These are phyloP conservation scores for Podaxis carcinomalis DNA, from an alignment of 768 basidiomycete genomes.

Conservation along the genomic window DNA sequence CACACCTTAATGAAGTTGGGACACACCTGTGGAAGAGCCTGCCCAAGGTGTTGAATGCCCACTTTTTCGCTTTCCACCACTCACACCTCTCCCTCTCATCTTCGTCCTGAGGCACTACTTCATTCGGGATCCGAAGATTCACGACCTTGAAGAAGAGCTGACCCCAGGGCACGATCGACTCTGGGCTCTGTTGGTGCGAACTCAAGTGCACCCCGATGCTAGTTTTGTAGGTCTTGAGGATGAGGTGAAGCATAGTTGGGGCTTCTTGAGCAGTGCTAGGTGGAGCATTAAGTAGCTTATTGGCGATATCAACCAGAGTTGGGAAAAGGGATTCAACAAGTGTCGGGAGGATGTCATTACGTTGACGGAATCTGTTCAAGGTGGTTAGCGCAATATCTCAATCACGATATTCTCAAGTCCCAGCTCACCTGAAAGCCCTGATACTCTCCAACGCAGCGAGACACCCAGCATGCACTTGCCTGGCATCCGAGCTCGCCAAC, in stretches of 20 bases:
- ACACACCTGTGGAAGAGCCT: slow-evolving; percentile 69
- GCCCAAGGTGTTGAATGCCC: slow-evolving; percentile 82
- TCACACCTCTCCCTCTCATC: slow-evolving; percentile 75
- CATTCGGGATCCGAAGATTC: slow-evolving; percentile 62
- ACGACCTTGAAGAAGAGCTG: slow-evolving; percentile 76
- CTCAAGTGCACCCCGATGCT: slow-evolving; percentile 74
- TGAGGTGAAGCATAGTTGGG: slow-evolving; percentile 79
- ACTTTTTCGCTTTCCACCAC: slow-evolving; percentile 94
- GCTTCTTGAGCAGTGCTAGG: slow-evolving; percentile 67
- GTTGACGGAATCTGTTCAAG: slow-evolving; percentile 59
- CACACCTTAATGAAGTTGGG: neutral
- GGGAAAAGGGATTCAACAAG: slow-evolving; percentile 69
- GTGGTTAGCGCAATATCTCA: neutral
- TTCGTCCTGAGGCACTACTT: slow-evolving; percentile 63
- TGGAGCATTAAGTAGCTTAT: slow-evolving; percentile 60
- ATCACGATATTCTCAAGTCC: no score
- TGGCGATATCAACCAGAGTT: slow-evolving; percentile 69
- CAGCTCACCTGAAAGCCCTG: slow-evolving; percentile 64
- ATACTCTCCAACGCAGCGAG: slow-evolving; percentile 75
- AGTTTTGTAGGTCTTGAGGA: slow-evolving; percentile 84
- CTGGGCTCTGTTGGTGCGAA: slow-evolving; percentile 66
- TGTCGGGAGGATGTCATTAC: slow-evolving; percentile 50
- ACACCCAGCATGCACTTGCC: slow-evolving; percentile 78
- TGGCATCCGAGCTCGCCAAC: slow-evolving; percentile 58
- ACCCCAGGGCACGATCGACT: slow-evolving; percentile 85